These are phyloP conservation scores for Evernia prunastri DNA, from an alignment of 495 filamentous ascomycete species.

Conservation along the genomic window DNA sequence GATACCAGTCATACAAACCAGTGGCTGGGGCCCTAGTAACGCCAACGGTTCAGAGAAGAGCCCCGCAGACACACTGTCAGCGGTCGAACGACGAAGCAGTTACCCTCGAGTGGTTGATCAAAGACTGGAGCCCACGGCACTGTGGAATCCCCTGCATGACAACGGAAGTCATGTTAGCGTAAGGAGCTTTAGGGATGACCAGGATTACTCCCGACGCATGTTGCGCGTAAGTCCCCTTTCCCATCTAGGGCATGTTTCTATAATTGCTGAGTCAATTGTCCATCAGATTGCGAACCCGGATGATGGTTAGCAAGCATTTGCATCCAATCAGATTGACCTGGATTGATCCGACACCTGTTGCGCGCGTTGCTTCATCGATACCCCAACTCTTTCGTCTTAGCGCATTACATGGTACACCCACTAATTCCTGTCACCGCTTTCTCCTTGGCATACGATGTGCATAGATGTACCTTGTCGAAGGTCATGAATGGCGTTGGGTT, in stretches of 20 bases:
- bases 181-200: constrained; percentile 48
- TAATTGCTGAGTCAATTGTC: constrained; percentile 8
- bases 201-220: constrained; percentile 53
- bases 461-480: constrained; percentile 5
- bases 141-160: constrained; percentile 38
- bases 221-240: constrained; percentile 40
- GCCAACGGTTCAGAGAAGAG: constrained; percentile 25
- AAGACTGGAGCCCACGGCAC: constrained; percentile 33
- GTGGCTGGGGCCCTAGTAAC: constrained; percentile 26
- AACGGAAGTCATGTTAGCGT: constrained; percentile 46
- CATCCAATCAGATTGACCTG: neutral
- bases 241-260: neutral
- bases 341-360: neutral
- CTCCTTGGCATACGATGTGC: constrained; percentile 1
- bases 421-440: constrained; percentile 2
- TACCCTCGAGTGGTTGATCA: constrained; percentile 38
- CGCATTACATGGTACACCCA: neutral
- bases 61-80: constrained; percentile 22
- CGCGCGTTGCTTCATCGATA: constrained; percentile 7
- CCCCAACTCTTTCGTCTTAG: constrained; percentile 2
- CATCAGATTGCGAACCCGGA: constrained; percentile 51
- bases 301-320: constrained; percentile 25
- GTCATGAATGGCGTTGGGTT: constrained; percentile 16
- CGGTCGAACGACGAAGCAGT: constrained; percentile 23
- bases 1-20: constrained; percentile 29